These are phyloP conservation scores for Wallacemonas sp. DNA, from an alignment of 208 protist species.

Conservation along the genomic window DNA sequence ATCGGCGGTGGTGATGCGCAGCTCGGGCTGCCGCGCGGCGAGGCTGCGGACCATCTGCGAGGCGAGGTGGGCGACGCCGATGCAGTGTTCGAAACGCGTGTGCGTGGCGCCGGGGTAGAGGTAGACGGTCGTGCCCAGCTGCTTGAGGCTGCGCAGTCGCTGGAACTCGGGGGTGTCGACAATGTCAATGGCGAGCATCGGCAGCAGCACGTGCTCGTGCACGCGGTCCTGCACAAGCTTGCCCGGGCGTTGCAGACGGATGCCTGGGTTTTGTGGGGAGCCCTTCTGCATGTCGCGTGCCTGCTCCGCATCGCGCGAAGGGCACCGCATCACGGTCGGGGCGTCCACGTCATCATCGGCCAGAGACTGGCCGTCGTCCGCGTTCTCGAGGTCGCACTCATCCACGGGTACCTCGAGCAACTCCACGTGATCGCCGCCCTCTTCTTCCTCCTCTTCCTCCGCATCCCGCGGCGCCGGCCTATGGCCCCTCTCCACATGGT, in stretches of 20 bases:
- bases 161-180: slow-evolving; percentile 97
- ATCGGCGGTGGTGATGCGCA: slow-evolving; percentile 89
- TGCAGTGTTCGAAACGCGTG: slow-evolving; percentile 97
- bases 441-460: neutral
- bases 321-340: too few species aligned
- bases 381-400: too few species aligned
- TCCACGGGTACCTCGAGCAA: too few species aligned
- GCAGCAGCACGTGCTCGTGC: slow-evolving; percentile 93
- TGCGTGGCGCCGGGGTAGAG: slow-evolving; percentile 96
- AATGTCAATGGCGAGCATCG: slow-evolving; percentile 77
- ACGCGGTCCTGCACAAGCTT: slow-evolving; percentile 90
- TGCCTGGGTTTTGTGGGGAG: neutral
- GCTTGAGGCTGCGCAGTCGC: slow-evolving; percentile 94
- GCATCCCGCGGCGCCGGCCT: too few species aligned
- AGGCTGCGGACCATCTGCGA: slow-evolving; percentile 80
- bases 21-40: slow-evolving; percentile 85
- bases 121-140: slow-evolving; percentile 93
- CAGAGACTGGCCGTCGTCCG: too few species aligned
- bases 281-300: neutral
- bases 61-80: slow-evolving; percentile 95
- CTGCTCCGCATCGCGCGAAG: slow-evolving; percentile 8
- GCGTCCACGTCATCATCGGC: neutral
- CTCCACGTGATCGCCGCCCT: neutral
- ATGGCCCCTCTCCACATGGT: too few species aligned
- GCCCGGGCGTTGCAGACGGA: slow-evolving; percentile 8